Base-by-base conservation (phyloP, 768 basidiomycete genomes). In the Collybia nuda region DNA sequence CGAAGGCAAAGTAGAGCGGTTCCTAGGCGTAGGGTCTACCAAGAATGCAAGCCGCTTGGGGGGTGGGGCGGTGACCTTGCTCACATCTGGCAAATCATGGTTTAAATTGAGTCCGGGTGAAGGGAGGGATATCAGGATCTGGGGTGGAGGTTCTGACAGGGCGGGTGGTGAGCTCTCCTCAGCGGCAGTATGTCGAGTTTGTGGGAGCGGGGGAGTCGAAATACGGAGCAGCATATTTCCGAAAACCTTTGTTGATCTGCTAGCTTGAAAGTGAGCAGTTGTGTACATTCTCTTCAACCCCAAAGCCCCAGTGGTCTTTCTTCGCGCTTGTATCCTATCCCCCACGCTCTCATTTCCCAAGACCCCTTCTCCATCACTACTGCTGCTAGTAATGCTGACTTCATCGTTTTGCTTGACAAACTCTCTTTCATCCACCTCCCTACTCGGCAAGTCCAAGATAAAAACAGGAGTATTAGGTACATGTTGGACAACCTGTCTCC, bases 201-300 rank as follows among this genome's bases (percentile, higher is more conserved):
- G 6, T 37, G n/a, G n/a, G n/a, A 29, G 51, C 12, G 49, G 50
- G 38, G 48, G 56, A 15, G 45, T 14, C 9, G 52, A 52, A 8
- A 56, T 39, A 12, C 59, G 55, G 26, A 57, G 53, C 2, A 62
- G 24, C 52, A 62, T 53, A 18, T 50, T 56, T 17, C 57, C 53
- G 7, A 61, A 39, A 7, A 58, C 44, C 21, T 28, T 56, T 9
- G 54, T 21, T 6, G 54, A 53, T 48, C 36, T 14, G 8, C 22
- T 37, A 21, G 15, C 35, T 24, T 22, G 17, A 38, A 2, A 12
- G 7, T 35, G 21, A n/a, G 22, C 45, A 14, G 19, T 11, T 18
- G 36, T 23, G 18, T 35, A 5, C 2, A 24, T 15, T 35, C 17
- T 38, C 6, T n/a, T 23, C 14, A 24, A 11, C 15, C 6, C 28